Evolutionary conservation across 2,329 filamentous ascomycete species (phyloP), one percentile per base, ranked within the genome.

Genomic region (Paraphoma chrysanthemicola): DNA sequence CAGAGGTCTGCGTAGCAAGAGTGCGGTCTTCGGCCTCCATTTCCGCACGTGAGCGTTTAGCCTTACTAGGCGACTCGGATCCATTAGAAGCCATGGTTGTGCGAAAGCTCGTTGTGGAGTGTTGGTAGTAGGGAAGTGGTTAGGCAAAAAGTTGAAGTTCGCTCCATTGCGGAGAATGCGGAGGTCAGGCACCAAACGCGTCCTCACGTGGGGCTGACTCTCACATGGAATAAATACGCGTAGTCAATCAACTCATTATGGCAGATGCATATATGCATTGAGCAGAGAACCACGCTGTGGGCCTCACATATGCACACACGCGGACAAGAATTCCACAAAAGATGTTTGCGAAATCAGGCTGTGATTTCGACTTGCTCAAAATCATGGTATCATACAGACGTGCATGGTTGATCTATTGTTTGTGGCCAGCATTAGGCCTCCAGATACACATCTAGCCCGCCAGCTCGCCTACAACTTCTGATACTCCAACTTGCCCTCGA

Each of bases 401-500:
- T 54, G 55, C 48, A 53, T 41, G 53, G 38, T 57, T 51, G 23
- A 54, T 65, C 60, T 63, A 60, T 64, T 56, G 60, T 64, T 60
- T 56, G 45, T 54, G 53, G 60, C 62, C 60, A 58, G 50, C 57
- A 60, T 60, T 60, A 51, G 48, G 53, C 54, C 33, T 50, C 52
- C 36, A 23, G 38, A 48, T 28, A n/a, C 17, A 12, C 17, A 23
- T 16, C n/a, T 43, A 43, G 14, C 16, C 16, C 33, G 45, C 45
- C 53, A 28, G 45, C 30, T 45, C 41, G 14, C 60, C 62, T 89
- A 97, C 80, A 97, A 83, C 82, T 97, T 97, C 86, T 96, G 90
- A 81, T 97, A 98, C 79, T 98, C 94, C 48, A 98, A 85, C 83
- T 98, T 98, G 79, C 95, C 94, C 80, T 99, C 95, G 70, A 99